A percentile compares a stretch with the other conserved stretches of the same genome.
Conservation (phyloP, 345 rosid species). For the Limnanthes douglasii region DNA sequence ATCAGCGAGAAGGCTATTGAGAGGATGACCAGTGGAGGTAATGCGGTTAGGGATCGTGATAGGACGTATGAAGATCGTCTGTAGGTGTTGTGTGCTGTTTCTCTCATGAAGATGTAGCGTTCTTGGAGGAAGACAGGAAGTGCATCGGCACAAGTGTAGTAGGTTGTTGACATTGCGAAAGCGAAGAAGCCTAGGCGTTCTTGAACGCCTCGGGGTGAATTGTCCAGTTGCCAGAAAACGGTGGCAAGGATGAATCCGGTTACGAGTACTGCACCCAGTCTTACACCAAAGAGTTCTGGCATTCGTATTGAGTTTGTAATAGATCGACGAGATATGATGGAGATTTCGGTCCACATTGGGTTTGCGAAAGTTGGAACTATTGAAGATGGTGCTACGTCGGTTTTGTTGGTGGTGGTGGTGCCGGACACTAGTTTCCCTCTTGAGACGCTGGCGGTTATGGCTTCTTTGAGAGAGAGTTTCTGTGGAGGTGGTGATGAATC, state of each 20-base stretch:
- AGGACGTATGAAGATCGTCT: constrained; percentile 82
- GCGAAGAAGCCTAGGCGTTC: constrained; percentile 89
- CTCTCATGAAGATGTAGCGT: constrained; percentile 94
- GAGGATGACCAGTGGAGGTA: constrained; percentile 57
- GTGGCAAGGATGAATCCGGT: constrained; percentile 93
- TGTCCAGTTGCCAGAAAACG: constrained; percentile 72
- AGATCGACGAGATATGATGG: constrained; percentile 53
- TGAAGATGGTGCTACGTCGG: constrained; percentile 14
- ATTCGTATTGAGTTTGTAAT: constrained; percentile 45
- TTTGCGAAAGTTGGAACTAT: constrained; percentile 78
- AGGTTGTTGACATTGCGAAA: constrained; percentile 94
- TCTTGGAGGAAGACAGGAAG: constrained; percentile 91
- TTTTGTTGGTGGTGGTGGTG: constrained; percentile 17
- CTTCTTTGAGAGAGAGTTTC: constrained; percentile 69
- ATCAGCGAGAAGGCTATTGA: constrained; percentile 49
- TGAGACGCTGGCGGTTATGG: constrained; percentile 78
- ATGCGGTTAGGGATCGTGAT: constrained; percentile 40
- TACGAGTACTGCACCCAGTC: constrained; percentile 61
- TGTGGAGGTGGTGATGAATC: constrained; percentile 15
- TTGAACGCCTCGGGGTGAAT: constrained; percentile 79
- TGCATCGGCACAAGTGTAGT: constrained; percentile 94
- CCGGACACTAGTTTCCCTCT: constrained; percentile 83
- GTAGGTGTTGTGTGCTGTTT: constrained; percentile 83
- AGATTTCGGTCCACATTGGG: constrained; percentile 74
- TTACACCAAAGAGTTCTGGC: constrained; percentile 72